These are phyloP conservation scores for Lentinus brumalis DNA, from an alignment of 768 basidiomycete genomes.

Conservation along the genomic window DNA sequence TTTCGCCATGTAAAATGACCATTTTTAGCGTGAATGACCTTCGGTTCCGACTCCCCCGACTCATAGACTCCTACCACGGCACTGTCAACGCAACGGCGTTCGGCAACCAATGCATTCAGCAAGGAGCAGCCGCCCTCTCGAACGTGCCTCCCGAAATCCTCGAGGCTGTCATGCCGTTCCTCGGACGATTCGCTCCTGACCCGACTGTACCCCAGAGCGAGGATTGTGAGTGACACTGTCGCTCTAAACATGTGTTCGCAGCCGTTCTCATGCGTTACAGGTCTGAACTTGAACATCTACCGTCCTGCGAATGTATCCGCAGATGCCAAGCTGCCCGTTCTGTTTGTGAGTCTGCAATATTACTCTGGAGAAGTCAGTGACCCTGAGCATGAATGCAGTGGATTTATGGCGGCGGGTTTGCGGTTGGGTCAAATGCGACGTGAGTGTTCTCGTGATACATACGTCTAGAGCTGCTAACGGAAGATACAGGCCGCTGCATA, in stretches of 20 bases:
- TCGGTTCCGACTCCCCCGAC: constrained; percentile 24
- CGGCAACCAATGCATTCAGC: constrained; percentile 23
- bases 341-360: neutral
- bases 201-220: constrained; percentile 9
- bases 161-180: neutral
- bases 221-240: constrained; percentile 13
- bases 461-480: too few species aligned
- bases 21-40: constrained; percentile 17
- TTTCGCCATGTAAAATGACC: neutral
- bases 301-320: neutral
- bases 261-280: neutral
- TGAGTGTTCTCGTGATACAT: neutral
- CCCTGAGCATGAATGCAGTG: neutral
- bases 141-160: constrained; percentile 1
- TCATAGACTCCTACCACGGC: constrained; percentile 2
- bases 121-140: neutral
- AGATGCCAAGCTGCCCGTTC: constrained; percentile 9
- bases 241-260: neutral
- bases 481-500: neutral
- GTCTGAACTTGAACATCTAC: neutral
- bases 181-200: neutral
- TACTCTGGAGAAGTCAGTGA: neutral
- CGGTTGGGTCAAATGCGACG: constrained; percentile 8
- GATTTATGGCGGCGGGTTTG: constrained; percentile 10
- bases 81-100: constrained; percentile 19